Conservation (phyloP, 768 basidiomycete species). For the Candolleomyces aberdarensis region DNA sequence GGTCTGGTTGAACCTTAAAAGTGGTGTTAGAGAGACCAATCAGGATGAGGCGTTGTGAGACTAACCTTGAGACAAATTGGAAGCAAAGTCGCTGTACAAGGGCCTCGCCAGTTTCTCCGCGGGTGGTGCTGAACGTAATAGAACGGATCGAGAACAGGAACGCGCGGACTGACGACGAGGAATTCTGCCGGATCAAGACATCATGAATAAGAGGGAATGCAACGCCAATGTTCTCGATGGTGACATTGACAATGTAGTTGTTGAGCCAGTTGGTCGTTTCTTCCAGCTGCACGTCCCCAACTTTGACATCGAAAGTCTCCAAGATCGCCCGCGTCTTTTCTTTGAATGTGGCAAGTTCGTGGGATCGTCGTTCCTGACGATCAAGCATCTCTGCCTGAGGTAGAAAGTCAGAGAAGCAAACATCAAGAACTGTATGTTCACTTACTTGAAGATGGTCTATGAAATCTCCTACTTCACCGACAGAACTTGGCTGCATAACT, state of each 20-base stretch:
- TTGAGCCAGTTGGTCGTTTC: constrained; percentile 51
- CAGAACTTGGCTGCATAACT: constrained; percentile 91
- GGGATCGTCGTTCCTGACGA: constrained; percentile 70
- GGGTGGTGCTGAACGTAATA: constrained; percentile 67
- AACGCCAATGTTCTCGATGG: constrained; percentile 72
- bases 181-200: constrained; percentile 47
- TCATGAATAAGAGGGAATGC: constrained; percentile 82
- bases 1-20: constrained; percentile 78
- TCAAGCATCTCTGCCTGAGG: constrained; percentile 68
- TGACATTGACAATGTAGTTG: constrained; percentile 50
- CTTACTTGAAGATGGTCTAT: constrained; percentile 78
- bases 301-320: constrained; percentile 66
- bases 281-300: constrained; percentile 36
- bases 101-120: constrained; percentile 77
- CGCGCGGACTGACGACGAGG: constrained; percentile 58
- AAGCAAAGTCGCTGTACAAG: constrained; percentile 72
- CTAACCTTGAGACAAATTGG: constrained; percentile 80
- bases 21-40: constrained; percentile 11
- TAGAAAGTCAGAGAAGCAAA: background rate
- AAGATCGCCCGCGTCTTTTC: constrained; percentile 74
- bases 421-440: background rate
- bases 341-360: constrained; percentile 80
- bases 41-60: constrained; percentile 3
- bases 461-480: constrained; percentile 88
- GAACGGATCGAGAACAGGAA: constrained; percentile 83